Conservation (phyloP, 2,329 filamentous ascomycete genomes). For the Polytolypa hystricis region DNA sequence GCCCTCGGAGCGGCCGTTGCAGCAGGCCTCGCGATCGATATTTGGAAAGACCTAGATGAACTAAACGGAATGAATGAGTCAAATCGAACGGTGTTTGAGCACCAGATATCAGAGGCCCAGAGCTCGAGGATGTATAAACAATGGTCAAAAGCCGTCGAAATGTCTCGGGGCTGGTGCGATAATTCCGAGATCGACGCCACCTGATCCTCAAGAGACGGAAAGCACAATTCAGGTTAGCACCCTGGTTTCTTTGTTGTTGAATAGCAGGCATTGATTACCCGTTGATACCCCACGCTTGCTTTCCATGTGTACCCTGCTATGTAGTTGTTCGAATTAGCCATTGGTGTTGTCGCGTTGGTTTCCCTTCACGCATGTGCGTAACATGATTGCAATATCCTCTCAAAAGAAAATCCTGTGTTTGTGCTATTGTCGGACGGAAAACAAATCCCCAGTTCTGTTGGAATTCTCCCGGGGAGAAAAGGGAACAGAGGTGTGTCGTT, state of each 20-base stretch:
- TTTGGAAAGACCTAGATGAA: conserved; percentile 67
- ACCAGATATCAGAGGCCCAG: conserved; percentile 49
- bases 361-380: background rate
- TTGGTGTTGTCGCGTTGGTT: no score
- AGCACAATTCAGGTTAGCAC: conserved; percentile 1
- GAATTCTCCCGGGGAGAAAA: background rate
- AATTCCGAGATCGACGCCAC: conserved; percentile 17
- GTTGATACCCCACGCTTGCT: conserved; percentile 1
- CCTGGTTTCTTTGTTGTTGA: conserved; percentile 4
- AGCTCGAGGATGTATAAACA: conserved; percentile 54
- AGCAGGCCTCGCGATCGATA: conserved; percentile 69
- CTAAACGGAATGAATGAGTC: conserved; percentile 60
- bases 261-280: background rate
- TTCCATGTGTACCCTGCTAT: background rate
- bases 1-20: conserved; percentile 81
- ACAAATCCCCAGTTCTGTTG: background rate
- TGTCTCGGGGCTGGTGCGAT: conserved; percentile 60
- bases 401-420: conserved; percentile 1
- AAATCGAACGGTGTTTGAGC: conserved; percentile 59
- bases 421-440: background rate
- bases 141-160: conserved; percentile 68
- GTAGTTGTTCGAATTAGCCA: background rate
- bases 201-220: conserved; percentile 6
- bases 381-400: background rate
- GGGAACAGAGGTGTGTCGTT: conserved; percentile 4